A percentile compares a stretch with the other conserved stretches of the same genome.
Evolutionary conservation across 768 basidiomycete genomes (phyloP).

Genomic region (Termitomyces sp.): DNA sequence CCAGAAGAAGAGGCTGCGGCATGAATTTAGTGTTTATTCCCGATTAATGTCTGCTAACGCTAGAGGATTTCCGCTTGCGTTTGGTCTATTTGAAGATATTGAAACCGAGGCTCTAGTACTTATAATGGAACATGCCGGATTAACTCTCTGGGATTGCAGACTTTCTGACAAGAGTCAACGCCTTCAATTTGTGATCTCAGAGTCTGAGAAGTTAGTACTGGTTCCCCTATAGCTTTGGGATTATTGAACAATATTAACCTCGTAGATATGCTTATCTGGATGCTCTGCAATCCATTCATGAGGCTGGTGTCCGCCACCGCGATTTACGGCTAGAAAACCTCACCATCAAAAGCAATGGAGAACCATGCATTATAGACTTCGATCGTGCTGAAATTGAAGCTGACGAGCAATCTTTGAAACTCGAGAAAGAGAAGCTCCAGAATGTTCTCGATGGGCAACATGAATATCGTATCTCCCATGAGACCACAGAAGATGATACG

Average conservation of each 20-base stretch:
- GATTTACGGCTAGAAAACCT: not conserved
- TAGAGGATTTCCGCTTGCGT: too few relatives aligned
- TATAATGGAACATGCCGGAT: slow-evolving; percentile 7
- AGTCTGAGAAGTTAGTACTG: not conserved
- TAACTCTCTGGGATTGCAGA: not conserved
- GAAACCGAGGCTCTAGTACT: not conserved
- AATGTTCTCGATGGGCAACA: not conserved
- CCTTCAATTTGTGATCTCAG: not conserved
- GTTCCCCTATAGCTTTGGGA: too few relatives aligned
- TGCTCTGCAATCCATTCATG: not conserved
- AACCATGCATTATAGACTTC: not conserved
- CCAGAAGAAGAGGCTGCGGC: not conserved
- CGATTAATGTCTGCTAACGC: too few relatives aligned
- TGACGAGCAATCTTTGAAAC: not conserved
- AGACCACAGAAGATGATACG: not conserved
- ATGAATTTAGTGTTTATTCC: too few relatives aligned
- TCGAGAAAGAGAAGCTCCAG: not conserved
- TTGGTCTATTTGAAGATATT: too few relatives aligned
- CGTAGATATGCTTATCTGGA: not conserved
- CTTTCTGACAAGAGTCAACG: not conserved
- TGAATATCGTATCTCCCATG: not conserved
- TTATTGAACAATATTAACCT: not conserved
- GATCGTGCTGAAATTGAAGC: not conserved
- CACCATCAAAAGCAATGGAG: not conserved
- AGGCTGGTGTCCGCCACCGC: not conserved